Base-by-base conservation (phyloP, 2,329 filamentous ascomycete genomes). In the Ophiostoma australiae region DNA sequence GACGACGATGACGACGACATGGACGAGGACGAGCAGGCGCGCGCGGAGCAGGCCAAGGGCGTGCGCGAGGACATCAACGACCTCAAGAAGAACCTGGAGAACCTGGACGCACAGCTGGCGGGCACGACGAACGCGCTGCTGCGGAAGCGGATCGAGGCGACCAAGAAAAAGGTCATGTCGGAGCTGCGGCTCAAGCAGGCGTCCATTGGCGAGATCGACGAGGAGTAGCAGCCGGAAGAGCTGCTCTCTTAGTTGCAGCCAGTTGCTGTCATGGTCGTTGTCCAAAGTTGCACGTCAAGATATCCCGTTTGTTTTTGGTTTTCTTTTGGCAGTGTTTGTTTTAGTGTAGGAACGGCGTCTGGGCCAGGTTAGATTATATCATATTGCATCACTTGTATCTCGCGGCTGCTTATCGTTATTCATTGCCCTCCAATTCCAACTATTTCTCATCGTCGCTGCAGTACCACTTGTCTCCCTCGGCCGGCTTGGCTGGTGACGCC, bases 1-100 rank as follows among this genome's bases (percentile, higher is more conserved):
- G 85, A 86, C 2, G 84, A 85, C 11, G 84, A 84, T 58, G 83
- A 84, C 44, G 84, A 85, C 3, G 84, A 86, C 63, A 79, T 84
- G 17, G 86, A 87, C 70, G 84, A 86, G 35, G 86, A 87, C 68
- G 80, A 84, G 72, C 81, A 83, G 61, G 82, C 83, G 3, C 79
- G 81, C 70, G 80, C 80, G 27, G 83, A 86, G 67, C 82, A 86
- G 73, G 80, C 84, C 73, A 82, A 85, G 73, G 85, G 85, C 72
- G 83, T 86, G 73, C 83, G 84, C 74, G 84, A 85, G 74, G 85
- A 87, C 73, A 84, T 76, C 67, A 73, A 71, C 68, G 81, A 84
- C 69, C 80, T 88, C 72, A 81, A 85, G 77, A 84, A 82, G 76
- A 81, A 84, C 75, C 81, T 87, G 23, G 79, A 80, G 52, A 77